Evolutionary conservation across 2,329 filamentous ascomycete species (phyloP).

Genomic region (Gnomoniopsis sp.): DNA sequence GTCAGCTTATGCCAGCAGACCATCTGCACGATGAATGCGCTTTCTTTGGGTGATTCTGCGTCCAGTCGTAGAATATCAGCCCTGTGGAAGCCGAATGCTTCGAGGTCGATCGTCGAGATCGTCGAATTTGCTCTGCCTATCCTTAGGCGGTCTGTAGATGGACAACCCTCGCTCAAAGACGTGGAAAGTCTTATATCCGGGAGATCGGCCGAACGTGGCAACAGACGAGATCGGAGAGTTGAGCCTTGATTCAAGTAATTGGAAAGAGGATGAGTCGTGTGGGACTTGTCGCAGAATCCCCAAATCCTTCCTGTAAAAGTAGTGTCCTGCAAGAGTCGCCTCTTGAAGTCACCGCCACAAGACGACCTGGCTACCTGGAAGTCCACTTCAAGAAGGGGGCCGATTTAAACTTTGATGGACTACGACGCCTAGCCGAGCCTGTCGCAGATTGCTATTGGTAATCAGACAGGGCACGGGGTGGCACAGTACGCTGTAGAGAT

Average conservation of each 20-base stretch:
- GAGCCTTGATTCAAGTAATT: not conserved
- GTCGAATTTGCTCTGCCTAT: not conserved
- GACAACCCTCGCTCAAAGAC: not conserved
- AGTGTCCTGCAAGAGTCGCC: not conserved
- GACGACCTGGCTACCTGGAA: not conserved
- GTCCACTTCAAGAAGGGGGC: not conserved
- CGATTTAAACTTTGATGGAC: not conserved
- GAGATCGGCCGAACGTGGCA: conserved; percentile 12
- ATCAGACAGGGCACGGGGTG: not conserved
- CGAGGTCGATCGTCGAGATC: not conserved
- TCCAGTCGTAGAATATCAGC: not conserved
- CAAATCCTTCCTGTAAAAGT: not conserved
- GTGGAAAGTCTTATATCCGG: not conserved
- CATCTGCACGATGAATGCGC: conserved; percentile 8
- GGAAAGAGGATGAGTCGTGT: not conserved
- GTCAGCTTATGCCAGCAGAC: conserved; percentile 9
- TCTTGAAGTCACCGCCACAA: not conserved
- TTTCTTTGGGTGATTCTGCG: not conserved
- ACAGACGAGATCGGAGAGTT: conserved; percentile 5
- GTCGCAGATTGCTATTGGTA: conserved; percentile 3
- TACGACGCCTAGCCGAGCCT: not conserved
- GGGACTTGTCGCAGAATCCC: not conserved
- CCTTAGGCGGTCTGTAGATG: not conserved
- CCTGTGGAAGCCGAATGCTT: not conserved
- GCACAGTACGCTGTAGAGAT: not conserved